A percentile compares a stretch with the other conserved stretches of the same genome.
These are phyloP conservation scores for Caloboletus firmus DNA, from an alignment of 1,284 basidiomycete genomes.

Conservation along the genomic window DNA sequence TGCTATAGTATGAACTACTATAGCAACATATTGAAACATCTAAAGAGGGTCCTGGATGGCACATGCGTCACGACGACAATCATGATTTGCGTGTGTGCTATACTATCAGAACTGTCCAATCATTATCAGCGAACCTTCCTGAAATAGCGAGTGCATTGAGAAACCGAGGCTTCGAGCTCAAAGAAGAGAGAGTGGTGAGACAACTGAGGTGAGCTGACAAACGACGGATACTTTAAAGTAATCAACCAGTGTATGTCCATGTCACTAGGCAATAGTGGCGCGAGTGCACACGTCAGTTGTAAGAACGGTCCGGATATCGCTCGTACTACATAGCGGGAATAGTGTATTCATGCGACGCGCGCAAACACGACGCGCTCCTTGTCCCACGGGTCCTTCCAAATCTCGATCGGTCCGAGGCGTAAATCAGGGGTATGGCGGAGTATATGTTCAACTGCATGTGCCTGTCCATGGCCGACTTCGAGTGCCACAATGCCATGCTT, in stretches of 20 bases:
- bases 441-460: slow-evolving; percentile 57
- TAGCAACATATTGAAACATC: slow-evolving; percentile 21
- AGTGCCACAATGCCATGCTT: slow-evolving; percentile 62
- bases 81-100: slow-evolving; percentile 9
- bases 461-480: slow-evolving; percentile 81
- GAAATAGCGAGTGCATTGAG: neutral
- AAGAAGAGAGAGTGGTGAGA: slow-evolving; percentile 4
- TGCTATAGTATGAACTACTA: slow-evolving; percentile 3
- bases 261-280: slow-evolving; percentile 21
- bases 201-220: slow-evolving; percentile 17
- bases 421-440: slow-evolving; percentile 48
- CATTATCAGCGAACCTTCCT: slow-evolving; percentile 4
- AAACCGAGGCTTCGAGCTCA: slow-evolving; percentile 12
- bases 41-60: neutral
- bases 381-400: slow-evolving; percentile 80
- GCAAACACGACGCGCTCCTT: slow-evolving; percentile 64
- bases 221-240: slow-evolving; percentile 8
- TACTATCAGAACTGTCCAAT: neutral
- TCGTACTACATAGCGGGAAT: neutral
- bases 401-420: slow-evolving; percentile 56
- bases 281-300: neutral
- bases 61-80: slow-evolving; percentile 10
- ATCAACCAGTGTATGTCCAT: slow-evolving; percentile 2
- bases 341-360: slow-evolving; percentile 29
- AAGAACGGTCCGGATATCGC: neutral